Evolutionary conservation across 177 flowering plant species (phyloP).

Genomic region (Tripterygium wilfordii): DNA sequence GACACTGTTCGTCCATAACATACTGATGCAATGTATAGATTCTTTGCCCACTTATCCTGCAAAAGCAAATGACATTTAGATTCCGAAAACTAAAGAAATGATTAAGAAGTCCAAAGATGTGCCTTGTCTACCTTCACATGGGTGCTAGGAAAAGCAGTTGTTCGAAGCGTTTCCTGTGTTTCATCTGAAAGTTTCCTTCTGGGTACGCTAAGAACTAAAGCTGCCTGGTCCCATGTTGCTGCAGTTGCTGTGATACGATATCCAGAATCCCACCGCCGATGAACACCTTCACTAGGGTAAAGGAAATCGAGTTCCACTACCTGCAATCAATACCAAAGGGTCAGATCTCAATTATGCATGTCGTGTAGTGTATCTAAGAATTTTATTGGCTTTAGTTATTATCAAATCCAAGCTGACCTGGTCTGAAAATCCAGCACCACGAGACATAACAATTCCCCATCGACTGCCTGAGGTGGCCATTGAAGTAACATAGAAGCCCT

Average conservation of each 20-base stretch:
- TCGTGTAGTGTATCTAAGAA: no score
- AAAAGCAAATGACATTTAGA: constrained; percentile 3
- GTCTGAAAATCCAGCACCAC: constrained; percentile 58
- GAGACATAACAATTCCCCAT: constrained; percentile 80
- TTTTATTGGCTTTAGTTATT: no score
- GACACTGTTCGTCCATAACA: constrained; percentile 67
- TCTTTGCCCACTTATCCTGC: constrained; percentile 69
- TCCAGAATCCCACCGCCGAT: constrained; percentile 46
- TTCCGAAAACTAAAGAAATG: neutral
- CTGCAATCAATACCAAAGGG: constrained; percentile 16
- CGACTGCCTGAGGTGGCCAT: constrained; percentile 71
- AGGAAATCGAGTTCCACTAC: constrained; percentile 38
- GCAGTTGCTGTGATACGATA: constrained; percentile 49
- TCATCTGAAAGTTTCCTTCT: constrained; percentile 35
- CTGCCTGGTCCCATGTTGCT: constrained; percentile 48
- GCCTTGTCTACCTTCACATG: constrained; percentile 33
- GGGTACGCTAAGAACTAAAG: constrained; percentile 45
- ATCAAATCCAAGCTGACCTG: no score
- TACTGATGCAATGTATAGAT: constrained; percentile 52
- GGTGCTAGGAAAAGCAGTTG: constrained; percentile 45
- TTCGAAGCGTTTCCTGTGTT: constrained; percentile 50
- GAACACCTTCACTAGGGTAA: constrained; percentile 57
- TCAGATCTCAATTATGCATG: no score
- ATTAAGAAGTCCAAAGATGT: neutral
- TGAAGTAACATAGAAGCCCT: constrained; percentile 65